phyloP scores from a whole-genome alignment of 2,329 filamentous ascomycete species.

The Bipolaris oryzae region DNA sequence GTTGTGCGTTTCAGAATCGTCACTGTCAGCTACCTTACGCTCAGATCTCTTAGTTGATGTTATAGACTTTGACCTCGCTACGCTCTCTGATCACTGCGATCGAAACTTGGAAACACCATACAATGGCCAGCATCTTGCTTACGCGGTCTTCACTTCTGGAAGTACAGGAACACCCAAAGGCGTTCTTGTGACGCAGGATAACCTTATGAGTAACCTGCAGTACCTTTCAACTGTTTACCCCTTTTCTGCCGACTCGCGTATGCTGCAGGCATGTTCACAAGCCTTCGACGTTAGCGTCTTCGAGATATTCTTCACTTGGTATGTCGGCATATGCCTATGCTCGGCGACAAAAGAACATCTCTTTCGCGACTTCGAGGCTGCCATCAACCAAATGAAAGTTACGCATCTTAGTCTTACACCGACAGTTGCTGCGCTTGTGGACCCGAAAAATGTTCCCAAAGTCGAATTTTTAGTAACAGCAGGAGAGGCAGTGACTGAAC shows the following conservation, averaged over 20 bases:
- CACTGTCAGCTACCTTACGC: slow-evolving; percentile 14
- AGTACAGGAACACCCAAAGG: slow-evolving; percentile 83
- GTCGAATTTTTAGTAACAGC: slow-evolving; percentile 81
- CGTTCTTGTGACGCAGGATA: slow-evolving; percentile 75
- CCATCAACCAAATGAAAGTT: slow-evolving; percentile 67
- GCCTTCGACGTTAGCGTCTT: slow-evolving; percentile 88
- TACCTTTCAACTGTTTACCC: slow-evolving; percentile 72
- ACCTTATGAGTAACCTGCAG: slow-evolving; percentile 76
- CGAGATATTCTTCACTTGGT: slow-evolving; percentile 87
- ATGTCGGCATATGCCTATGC: slow-evolving; percentile 77
- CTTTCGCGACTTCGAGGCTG: slow-evolving; percentile 72
- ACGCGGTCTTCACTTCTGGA: slow-evolving; percentile 83
- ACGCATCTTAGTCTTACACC: slow-evolving; percentile 88
- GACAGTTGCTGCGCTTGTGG: slow-evolving; percentile 78
- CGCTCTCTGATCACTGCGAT: slow-evolving; percentile 39
- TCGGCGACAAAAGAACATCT: slow-evolving; percentile 75
- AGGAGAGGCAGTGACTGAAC: slow-evolving; percentile 77
- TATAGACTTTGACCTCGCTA: slow-evolving; percentile 39
- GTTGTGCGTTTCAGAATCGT: slow-evolving; percentile 53
- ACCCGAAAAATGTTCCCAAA: slow-evolving; percentile 69
- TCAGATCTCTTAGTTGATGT: slow-evolving; percentile 14
- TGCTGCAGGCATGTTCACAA: slow-evolving; percentile 83
- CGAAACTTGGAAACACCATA: slow-evolving; percentile 48
- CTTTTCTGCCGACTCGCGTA: slow-evolving; percentile 56
- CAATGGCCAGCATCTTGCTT: slow-evolving; percentile 64